Evolutionary conservation across 75 land plant species (phyloP), one percentile per base, ranked within the genome.

Genomic region (Sequoia sempervirens): DNA sequence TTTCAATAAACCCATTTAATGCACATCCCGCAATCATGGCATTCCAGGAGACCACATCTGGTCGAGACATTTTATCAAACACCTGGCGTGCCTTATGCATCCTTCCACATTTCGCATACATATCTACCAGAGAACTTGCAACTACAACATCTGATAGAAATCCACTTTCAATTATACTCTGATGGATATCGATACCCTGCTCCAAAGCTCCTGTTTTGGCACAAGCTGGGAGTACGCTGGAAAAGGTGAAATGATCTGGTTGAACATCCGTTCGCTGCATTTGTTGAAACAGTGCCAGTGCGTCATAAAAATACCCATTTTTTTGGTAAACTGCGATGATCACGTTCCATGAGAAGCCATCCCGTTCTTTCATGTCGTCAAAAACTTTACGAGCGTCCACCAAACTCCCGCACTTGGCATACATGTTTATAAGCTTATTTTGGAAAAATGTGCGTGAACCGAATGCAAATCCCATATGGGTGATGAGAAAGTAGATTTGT

Each of bases 21-120:
- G 84, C 83, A 83, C 84, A 87, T 52, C 90, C 83, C 23, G 87
- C 82, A 15, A 91, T 83, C 83, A 91, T 89, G 50, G 92, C 37
- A 75, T 89, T 91, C 92, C 92, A 91, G 7, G 90, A 85, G 20
- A 70, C 83, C 64, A 80, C 50, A 23, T 83, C 84, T 34, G 82
- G 75, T 45, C 68, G 69, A 15, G 58, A 23, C 91, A 87, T 90
- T 30, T 68, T 84, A 32, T 90, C 91, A 83, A 90, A 87, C 52
- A 90, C 20, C 79, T 83, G 32, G 28, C 85, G 82, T 4, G 91
- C 91, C 13, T 43, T 83, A 14, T 37, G 43, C 47, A 87, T 84
- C 9, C 80, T 36, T 10, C 91, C 89, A 26, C 52, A 40, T 80
- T 88, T 87, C 8, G 92, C 85, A 73, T 85, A 90, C 69, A 86